Conservation (phyloP, 805 yeast genomes). For the Limtongia smithiae region DNA sequence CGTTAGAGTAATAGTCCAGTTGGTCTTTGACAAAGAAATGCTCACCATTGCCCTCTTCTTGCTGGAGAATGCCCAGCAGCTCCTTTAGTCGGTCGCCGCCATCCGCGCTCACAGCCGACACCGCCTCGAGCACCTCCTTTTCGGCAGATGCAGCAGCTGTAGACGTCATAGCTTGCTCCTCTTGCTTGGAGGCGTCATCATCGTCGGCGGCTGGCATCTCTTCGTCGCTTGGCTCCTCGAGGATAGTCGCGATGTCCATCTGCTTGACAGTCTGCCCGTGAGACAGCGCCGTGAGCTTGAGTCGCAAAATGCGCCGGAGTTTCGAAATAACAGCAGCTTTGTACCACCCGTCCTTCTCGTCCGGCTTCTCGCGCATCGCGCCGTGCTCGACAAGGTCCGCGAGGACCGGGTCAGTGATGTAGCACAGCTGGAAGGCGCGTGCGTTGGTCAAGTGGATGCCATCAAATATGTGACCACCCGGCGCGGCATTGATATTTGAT, state of each 20-base stretch:
- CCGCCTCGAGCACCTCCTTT: constrained; percentile 4
- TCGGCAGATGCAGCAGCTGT: neutral
- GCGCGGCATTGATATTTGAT: constrained; percentile 36
- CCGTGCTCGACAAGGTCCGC: constrained; percentile 42
- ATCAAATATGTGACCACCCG: constrained; percentile 55
- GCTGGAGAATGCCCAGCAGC: constrained; percentile 21
- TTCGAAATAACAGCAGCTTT: constrained; percentile 57
- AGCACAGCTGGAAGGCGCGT: constrained; percentile 74
- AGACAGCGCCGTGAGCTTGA: constrained; percentile 58
- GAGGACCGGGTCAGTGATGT: constrained; percentile 66
- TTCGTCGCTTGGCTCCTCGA: constrained; percentile 21
- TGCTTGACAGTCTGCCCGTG: constrained; percentile 12
- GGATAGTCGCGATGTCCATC: constrained; percentile 22
- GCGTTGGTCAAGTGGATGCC: constrained; percentile 68
- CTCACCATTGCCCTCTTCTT: constrained; percentile 17
- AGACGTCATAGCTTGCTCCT: neutral
- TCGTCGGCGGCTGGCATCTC: constrained; percentile 11
- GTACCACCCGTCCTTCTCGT: constrained; percentile 79
- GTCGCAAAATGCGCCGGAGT: constrained; percentile 65
- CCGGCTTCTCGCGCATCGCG: constrained; percentile 44
- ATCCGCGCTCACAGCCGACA: constrained; percentile 16
- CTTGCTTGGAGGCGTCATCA: neutral
- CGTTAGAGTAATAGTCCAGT: too few species aligned
- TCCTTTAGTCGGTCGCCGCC: constrained; percentile 18
- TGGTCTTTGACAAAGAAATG: neutral